Evolutionary conservation across 495 filamentous ascomycete genomes (phyloP), one percentile per base, ranked within the genome.

Genomic region (Talaromyces adpressus): DNA sequence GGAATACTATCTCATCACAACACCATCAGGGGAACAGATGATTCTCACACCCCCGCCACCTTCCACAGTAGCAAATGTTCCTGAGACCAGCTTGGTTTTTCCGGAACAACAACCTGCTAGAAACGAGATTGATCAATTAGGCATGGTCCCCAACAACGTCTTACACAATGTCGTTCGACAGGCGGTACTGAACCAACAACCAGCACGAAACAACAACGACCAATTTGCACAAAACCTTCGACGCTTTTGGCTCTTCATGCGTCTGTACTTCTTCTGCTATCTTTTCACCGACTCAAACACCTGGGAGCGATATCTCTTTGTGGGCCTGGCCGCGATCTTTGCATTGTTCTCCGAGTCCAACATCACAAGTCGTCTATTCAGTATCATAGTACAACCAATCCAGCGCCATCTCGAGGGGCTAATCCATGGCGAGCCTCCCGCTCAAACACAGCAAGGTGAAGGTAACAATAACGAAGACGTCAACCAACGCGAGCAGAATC

Each of bases 231-330:
- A 82, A 53, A 64, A 80, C 41, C 75, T 84, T 67, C 77, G 86
- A 58, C 82, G 85, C 23, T 69, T 94, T 22, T 96, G 91, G 91
- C 81, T 94, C 18, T 75, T 94, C n/a, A 73, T 91, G 53, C 85
- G 91, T 32, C 73, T 97, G 20, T 83, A 86, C 51, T 81, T 87
- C 57, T 91, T 95, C 73, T 84, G 91, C 39, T 93, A 89, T 77
- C 85, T 92, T 72, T 89, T 93, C 64, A 89, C 88, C 18, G 84
- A 85, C 7, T 84, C 85, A n/a, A 84, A 85, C 29, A 83, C 87
- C 51, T 92, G 87, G 87, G 82, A 83, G 7, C 84, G 91, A 36
- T 86, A 84, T 65, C 62, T 90, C 16, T 82, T 89, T 29, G 79
- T 93, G 36, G 74, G 82, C n/a, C 67, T 82, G 2, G 74, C 88